Evolutionary conservation across 202 grass and related monocot species (phyloP), one percentile per base, ranked within the genome.

Genomic region (Musa balbisiana): DNA sequence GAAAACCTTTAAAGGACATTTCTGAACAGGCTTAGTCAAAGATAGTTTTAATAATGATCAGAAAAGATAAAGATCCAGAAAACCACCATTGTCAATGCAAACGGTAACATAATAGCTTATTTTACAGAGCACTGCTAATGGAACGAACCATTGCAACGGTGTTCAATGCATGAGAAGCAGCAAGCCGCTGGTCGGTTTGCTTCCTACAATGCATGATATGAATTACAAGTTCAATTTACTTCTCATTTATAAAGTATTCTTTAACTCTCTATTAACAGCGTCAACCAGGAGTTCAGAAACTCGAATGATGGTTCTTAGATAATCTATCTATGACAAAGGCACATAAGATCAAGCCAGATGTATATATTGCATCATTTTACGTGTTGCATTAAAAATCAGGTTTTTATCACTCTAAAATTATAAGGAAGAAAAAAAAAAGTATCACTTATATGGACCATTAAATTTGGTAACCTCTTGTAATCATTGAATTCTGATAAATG

Each of bases 171-270:
- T 85, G 85, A 67, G 93, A 85, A 80, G 86, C 77, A 55, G 88
- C 80, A 54, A 92, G 82, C 93, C 93, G 92, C 77, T 82, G 90
- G 65, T 91, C 86, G 0, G 84, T 87, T 80, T 92, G 87, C 63
- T 90, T 96, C 84, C 80, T 92, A 84, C 91, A 90, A 12, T 82
- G 72, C 58, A 82, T 60, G 65, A 92, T 75, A 20, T 27, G 27
- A 27, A 27, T 27, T 27, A 2, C 92, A 1, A 82, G 11, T 72
- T 92, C 92, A 19, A 96, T 81, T 49, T 81, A 65, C 76, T 83
- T 92, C 83, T 96, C 87, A 71, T 90, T 88, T 70, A 92, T 77
- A 62, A 90, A 96, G 27, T 88, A 77, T 71, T 89, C 84, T 69
- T 92, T 80, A 64, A 87, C 87, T 53, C 87, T 52, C 87, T 82